Base-by-base conservation (phyloP, 108 stramenopile genomes). In the Craspedostauros australis region DNA sequence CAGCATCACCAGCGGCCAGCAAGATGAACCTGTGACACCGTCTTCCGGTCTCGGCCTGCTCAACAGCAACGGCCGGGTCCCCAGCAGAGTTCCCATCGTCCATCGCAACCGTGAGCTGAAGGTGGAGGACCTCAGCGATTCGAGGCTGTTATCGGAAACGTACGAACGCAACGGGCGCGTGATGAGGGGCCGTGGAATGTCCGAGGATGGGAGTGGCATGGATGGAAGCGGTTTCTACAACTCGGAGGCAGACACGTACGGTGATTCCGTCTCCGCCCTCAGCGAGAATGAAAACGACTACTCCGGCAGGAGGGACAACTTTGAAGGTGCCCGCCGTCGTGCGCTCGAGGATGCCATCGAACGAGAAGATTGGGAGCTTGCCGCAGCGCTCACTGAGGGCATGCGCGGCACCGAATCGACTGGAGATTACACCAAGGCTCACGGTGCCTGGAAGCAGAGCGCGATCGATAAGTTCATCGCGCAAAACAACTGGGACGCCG, bases 401-500 rank as follows among this genome's bases (percentile, higher is more conserved):
- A 64, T 72, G 64, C 30, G 51, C 15, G 45, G 23, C 16, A 39
- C 40, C 2, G 49, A 43, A 16, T 28, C 37, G 8, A 15, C 40
- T 9, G 51, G 51, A 1, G 50, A 46, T 18, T 40, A 65, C 48
- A 39, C 28, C 11, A 58, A 40, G 18, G 15, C 41, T 20, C 44
- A 62, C 44, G 23, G 27, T 1, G 45, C 64, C 2, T 84, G 75
- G 77, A 74, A 73, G 5, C 76, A 84, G 41, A 70, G 68, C 46
- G 83, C 84, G 30, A 46, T 88, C 6, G 87, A 88, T 56, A 72
- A 46, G 20, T 82, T 82, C 46, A 88, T 88, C 46, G 72, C 87
- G 33, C 73, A 80, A 31, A 77, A 88, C 45, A 81, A 88, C 54
- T 88, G 87, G 87, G 67, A 63, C 18, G 79, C 83, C 8, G 87